A percentile compares a stretch with the other conserved stretches of the same genome.
These are phyloP conservation scores for Amphichorda felina DNA, from an alignment of 2,329 filamentous ascomycete genomes.

Conservation along the genomic window DNA sequence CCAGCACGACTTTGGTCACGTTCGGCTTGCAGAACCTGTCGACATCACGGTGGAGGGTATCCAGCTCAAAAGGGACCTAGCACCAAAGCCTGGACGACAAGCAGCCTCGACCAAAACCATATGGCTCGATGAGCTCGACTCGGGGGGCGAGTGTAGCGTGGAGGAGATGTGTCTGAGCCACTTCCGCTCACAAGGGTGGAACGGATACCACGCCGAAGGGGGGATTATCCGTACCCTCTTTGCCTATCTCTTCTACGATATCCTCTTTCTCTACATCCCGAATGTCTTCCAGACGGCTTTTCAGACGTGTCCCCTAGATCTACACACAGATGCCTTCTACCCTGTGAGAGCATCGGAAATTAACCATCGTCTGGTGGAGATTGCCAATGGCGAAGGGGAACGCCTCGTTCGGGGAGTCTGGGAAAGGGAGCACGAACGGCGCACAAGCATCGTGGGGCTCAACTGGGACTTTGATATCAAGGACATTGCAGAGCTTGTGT, in stretches of 20 bases:
- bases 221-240: constrained; percentile 87
- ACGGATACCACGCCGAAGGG: constrained; percentile 88
- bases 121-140: constrained; percentile 72
- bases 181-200: constrained; percentile 78
- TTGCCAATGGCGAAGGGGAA: constrained; percentile 69
- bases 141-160: constrained; percentile 66
- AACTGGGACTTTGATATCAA: constrained; percentile 78
- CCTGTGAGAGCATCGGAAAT: constrained; percentile 78
- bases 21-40: constrained; percentile 61
- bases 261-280: constrained; percentile 84
- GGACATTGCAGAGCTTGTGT: constrained; percentile 68
- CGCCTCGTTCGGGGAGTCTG: constrained; percentile 58
- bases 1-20: constrained; percentile 89
- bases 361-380: constrained; percentile 73
- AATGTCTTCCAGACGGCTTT: constrained; percentile 96
- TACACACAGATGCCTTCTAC: constrained; percentile 90
- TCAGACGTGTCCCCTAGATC: constrained; percentile 85
- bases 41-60: constrained; percentile 69
- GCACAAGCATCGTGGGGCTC: constrained; percentile 81
- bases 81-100: constrained; percentile 23
- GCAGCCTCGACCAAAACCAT: constrained; percentile 58
- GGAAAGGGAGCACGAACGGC: constrained; percentile 51
- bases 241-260: constrained; percentile 83
- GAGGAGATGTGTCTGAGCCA: constrained; percentile 88
- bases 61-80: constrained; percentile 55